Conservation (phyloP, 331 rosid species). For the Ulmus americana region DNA sequence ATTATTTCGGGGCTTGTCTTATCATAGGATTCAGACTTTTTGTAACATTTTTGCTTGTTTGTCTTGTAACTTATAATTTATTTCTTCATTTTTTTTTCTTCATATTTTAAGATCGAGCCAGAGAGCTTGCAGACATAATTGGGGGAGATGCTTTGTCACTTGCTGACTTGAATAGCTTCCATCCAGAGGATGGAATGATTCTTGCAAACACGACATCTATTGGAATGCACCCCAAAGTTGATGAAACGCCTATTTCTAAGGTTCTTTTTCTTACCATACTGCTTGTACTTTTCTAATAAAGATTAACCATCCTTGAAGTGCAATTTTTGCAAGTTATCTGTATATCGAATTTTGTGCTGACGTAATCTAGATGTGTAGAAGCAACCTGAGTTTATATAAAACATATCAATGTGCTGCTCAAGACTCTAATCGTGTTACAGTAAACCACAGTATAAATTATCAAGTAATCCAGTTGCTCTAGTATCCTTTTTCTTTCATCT, state of each 20-base stretch:
- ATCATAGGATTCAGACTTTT: background rate
- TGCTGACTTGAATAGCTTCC: slow-evolving; percentile 31
- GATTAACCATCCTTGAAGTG: background rate
- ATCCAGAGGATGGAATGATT: slow-evolving; percentile 43
- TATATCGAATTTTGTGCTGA: background rate
- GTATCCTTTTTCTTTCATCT: no score
- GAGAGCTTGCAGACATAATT: slow-evolving; percentile 33
- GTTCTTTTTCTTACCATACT: slow-evolving; percentile 34
- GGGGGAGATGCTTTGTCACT: slow-evolving; percentile 40
- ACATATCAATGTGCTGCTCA: no score
- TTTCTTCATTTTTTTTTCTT: background rate
- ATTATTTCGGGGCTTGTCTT: background rate
- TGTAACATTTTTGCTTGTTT: background rate
- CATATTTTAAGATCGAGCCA: slow-evolving; percentile 28
- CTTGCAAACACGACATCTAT: slow-evolving; percentile 44
- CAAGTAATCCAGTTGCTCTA: no score
- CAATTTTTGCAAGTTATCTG: background rate
- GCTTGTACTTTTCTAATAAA: background rate
- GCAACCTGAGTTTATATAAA: no score
- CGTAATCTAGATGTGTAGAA: background rate
- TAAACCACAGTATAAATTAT: no score
- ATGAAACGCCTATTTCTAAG: slow-evolving; percentile 80
- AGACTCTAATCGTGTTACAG: no score
- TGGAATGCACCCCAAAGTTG: slow-evolving; percentile 44
- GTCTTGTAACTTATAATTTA: background rate